Evolutionary conservation across 1,284 basidiomycete genomes (phyloP), one percentile per base, ranked within the genome.

Genomic region (Sparassis latifolia): DNA sequence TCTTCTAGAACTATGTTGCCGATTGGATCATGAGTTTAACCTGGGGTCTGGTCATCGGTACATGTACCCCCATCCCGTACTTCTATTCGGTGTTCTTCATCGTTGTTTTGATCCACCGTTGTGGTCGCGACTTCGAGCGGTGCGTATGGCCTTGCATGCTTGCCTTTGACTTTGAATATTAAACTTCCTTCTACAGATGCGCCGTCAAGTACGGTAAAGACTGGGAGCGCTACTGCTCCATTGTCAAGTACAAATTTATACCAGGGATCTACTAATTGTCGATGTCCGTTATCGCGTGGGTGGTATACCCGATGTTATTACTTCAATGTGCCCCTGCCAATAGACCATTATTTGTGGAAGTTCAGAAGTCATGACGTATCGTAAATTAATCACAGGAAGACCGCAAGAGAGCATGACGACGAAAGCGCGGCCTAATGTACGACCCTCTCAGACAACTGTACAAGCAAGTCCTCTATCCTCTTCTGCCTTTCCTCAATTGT

Each of bases 71-170:
- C 45, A 97, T 99, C 65, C 94, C 94, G 0, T 95, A 97, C 74
- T 98, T 92, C 72, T 96, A 97, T 72, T 91, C 91, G 4, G 75
- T 92, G 48, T 96, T 96, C 79, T 96, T 96, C 77, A 84, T 94
- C 62, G 80, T 80, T 29, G 92, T 96, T 31, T 81, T 97, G 50
- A 76, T 90, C 31, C 94, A 97, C 65, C 83, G 94, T 43, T 90
- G 87, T 61, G 80, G 85, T 4, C 82, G 94, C 50, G 94, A 97
- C 75, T 95, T 97, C 68, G 93, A 94, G 67, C 78, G 92, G 78
- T 89, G 65, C 52, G 74, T 20, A 20, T 20, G 57, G 12, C 33
- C 2, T n/a, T 3, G 7, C 45, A 27, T 33, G n/a, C 35, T 9
- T 4, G 29, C 44, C 29, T 28, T 35, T 56, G 31, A 43, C 42